These are phyloP conservation scores for Nothophytophthora sp. DNA, from an alignment of 352 stramenopile genomes.

Conservation along the genomic window DNA sequence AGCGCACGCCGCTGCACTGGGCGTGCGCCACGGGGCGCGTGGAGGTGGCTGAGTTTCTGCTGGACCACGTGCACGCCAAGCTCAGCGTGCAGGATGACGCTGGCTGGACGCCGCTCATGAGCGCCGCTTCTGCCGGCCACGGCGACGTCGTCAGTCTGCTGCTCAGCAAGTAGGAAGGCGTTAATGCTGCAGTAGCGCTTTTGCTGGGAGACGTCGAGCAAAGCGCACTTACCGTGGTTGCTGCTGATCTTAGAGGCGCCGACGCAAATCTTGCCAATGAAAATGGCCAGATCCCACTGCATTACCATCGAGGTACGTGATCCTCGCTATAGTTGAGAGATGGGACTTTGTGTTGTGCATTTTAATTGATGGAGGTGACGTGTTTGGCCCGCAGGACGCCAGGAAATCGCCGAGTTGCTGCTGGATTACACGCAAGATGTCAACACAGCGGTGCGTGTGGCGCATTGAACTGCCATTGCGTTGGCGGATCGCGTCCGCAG, in stretches of 20 bases:
- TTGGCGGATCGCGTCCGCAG: no score
- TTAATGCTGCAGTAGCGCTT: neutral
- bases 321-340: neutral
- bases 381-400: slow-evolving; percentile 32
- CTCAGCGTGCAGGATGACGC: slow-evolving; percentile 74
- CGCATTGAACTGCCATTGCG: no score
- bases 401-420: slow-evolving; percentile 68
- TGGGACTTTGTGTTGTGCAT: neutral
- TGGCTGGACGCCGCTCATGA: slow-evolving; percentile 81
- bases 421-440: slow-evolving; percentile 70
- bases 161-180: slow-evolving; percentile 46
- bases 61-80: slow-evolving; percentile 29
- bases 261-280: slow-evolving; percentile 71
- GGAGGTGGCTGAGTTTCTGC: slow-evolving; percentile 65
- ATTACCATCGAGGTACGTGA: slow-evolving; percentile 75
- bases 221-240: neutral
- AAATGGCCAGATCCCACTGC: slow-evolving; percentile 70
- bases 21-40: slow-evolving; percentile 41
- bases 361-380: neutral
- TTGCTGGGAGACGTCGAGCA: slow-evolving; percentile 1
- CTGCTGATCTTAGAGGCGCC: slow-evolving; percentile 37
- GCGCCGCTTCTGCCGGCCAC: slow-evolving; percentile 62
- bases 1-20: slow-evolving; percentile 77
- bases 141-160: slow-evolving; percentile 52
- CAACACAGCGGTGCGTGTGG: slow-evolving; percentile 59